Percentiles rank a stretch among this genome's conserved stretches.
Evolutionary conservation across 2,329 filamentous ascomycete genomes (phyloP).

Genomic region (Hymenoscyphus occultus): DNA sequence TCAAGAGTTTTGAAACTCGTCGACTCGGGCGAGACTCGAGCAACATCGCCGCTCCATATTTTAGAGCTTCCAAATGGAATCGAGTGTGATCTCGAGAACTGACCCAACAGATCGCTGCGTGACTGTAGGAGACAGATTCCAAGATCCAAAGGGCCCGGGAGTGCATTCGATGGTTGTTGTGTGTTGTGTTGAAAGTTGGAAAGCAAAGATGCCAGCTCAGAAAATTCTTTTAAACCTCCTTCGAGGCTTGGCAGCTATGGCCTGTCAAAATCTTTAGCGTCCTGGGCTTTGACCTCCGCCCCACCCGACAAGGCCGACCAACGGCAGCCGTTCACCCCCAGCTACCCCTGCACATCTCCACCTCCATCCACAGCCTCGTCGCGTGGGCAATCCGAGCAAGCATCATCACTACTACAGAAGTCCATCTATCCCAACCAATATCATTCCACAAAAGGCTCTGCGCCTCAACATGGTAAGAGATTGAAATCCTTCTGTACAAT

Average conservation of each 20-base stretch:
- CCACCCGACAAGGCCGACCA: constrained; percentile 11
- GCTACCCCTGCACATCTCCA: constrained; percentile 10
- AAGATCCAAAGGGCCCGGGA: background rate
- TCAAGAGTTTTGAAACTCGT: background rate
- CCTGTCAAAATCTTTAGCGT: constrained; percentile 7
- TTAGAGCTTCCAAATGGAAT: background rate
- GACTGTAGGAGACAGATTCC: background rate
- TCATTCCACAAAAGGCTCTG: background rate
- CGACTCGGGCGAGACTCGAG: background rate
- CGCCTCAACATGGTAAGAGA: background rate
- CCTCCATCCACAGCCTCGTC: constrained; percentile 3
- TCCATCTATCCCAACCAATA: background rate
- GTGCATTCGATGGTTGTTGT: background rate
- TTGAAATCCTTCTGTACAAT: too few species aligned
- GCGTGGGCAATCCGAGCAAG: background rate
- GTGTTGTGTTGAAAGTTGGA: constrained; percentile 1
- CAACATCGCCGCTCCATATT: background rate
- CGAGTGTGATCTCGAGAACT: background rate
- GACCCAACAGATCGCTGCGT: background rate
- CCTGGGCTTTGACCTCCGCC: constrained; percentile 4
- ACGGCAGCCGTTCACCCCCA: background rate
- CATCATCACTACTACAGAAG: background rate
- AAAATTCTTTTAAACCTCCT: constrained; percentile 9
- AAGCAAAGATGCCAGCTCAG: constrained; percentile 4
- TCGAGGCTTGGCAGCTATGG: too few species aligned